These are phyloP conservation scores for Erysimum pusillum DNA, from an alignment of 441 rosid species.

Conservation along the genomic window DNA sequence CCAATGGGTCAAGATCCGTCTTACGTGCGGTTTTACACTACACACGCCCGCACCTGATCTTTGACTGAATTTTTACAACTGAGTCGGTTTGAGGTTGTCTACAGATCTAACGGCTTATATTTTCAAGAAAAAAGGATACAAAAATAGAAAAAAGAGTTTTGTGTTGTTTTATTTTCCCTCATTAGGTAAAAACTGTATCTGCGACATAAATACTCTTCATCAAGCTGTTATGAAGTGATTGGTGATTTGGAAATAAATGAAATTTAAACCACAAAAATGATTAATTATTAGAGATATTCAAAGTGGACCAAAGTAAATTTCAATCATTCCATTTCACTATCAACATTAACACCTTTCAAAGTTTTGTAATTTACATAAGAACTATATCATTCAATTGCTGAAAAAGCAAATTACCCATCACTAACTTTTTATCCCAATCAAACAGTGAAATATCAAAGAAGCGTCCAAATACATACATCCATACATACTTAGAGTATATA, in stretches of 20 bases:
- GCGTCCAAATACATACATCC: too few relatives aligned
- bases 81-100: too few relatives aligned
- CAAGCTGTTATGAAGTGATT: conserved; percentile 50
- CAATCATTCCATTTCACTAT: conserved; percentile 39
- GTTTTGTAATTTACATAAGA: neutral
- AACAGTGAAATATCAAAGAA: conserved; percentile 10
- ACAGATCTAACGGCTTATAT: too few relatives aligned
- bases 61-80: too few relatives aligned
- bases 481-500: neutral
- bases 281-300: conserved; percentile 28
- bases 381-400: conserved; percentile 4
- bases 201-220: conserved; percentile 38
- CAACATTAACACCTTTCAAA: conserved; percentile 9
- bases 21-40: too few relatives aligned
- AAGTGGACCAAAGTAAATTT: conserved; percentile 46
- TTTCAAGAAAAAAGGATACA: conserved; percentile 7
- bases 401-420: conserved; percentile 3
- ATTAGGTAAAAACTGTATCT: conserved; percentile 19
- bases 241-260: conserved; percentile 31
- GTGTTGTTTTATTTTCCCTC: neutral
- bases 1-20: too few relatives aligned
- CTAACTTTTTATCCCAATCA: neutral
- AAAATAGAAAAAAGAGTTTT: conserved; percentile 13
- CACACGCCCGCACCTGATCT: too few relatives aligned
- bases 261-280: conserved; percentile 36